A percentile compares a stretch with the other conserved stretches of the same genome.
phyloP scores from a whole-genome alignment of 495 filamentous ascomycete species.

The Xylaria telfairii region DNA sequence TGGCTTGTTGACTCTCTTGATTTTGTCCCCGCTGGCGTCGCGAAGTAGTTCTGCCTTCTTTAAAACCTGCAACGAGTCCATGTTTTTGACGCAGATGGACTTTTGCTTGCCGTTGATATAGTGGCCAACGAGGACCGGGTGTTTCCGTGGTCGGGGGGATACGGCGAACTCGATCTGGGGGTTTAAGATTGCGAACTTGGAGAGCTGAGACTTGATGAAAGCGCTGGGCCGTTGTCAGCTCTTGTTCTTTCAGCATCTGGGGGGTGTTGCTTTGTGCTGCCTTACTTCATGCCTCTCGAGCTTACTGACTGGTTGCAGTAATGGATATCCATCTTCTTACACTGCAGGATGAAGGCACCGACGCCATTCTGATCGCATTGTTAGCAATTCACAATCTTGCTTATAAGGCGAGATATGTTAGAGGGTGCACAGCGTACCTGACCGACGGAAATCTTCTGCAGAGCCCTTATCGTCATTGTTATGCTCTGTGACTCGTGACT shows the following conservation, averaged over 20 bases:
- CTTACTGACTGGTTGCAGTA: constrained; percentile 96
- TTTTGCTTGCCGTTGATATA: constrained; percentile 91
- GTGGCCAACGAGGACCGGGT: constrained; percentile 83
- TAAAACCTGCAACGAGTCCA: constrained; percentile 79
- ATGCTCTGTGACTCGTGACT: constrained; percentile 11
- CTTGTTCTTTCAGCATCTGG: not conserved
- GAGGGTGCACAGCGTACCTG: constrained; percentile 53
- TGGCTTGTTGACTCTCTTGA: constrained; percentile 78
- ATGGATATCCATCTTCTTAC: constrained; percentile 91
- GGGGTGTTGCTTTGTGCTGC: constrained; percentile 23
- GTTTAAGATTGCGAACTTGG: constrained; percentile 76
- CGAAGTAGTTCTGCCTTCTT: constrained; percentile 81
- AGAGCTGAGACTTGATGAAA: constrained; percentile 79
- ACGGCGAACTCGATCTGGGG: constrained; percentile 91
- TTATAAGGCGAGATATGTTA: not conserved
- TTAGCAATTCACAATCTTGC: not conserved
- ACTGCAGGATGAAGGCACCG: constrained; percentile 96
- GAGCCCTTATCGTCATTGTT: constrained; percentile 73
- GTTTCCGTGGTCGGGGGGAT: constrained; percentile 83
- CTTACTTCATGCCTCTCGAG: constrained; percentile 93
- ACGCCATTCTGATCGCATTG: constrained; percentile 77
- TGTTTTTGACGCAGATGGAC: constrained; percentile 85
- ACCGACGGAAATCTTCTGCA: constrained; percentile 63
- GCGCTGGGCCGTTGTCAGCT: constrained; percentile 52
- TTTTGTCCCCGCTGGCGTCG: constrained; percentile 86